Evolutionary conservation across 805 yeast species (phyloP).

Genomic region (Zygoascus biomembranicola): DNA sequence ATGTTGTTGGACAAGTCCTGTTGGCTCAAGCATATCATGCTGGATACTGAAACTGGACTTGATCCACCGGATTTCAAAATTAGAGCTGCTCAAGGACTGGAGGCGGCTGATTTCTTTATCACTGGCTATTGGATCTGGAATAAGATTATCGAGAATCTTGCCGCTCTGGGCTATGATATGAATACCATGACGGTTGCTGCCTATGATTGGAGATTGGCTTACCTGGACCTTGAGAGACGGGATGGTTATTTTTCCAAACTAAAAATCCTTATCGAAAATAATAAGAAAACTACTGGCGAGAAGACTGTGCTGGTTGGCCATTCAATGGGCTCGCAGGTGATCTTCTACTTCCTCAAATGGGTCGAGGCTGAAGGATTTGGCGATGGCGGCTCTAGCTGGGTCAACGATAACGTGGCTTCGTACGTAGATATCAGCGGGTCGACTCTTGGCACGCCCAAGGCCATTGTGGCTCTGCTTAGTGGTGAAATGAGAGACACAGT

Average conservation of each 20-base stretch:
- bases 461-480: slow-evolving; percentile 82
- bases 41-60: slow-evolving; percentile 85
- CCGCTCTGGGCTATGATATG: slow-evolving; percentile 91
- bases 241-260: slow-evolving; percentile 79
- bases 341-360: slow-evolving; percentile 89
- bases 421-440: slow-evolving; percentile 85
- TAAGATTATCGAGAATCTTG: slow-evolving; percentile 85
- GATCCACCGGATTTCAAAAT: slow-evolving; percentile 79
- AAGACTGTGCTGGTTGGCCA: slow-evolving; percentile 80
- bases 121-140: slow-evolving; percentile 99
- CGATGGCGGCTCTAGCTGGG: slow-evolving; percentile 88
- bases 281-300: slow-evolving; percentile 42
- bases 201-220: slow-evolving; percentile 94
- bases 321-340: slow-evolving; percentile 93
- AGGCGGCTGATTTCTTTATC: slow-evolving; percentile 91
- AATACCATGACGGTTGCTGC: slow-evolving; percentile 85
- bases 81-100: slow-evolving; percentile 93
- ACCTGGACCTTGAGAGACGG: slow-evolving; percentile 76
- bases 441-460: slow-evolving; percentile 89
- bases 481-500: slow-evolving; percentile 99
- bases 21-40: slow-evolving; percentile 86
- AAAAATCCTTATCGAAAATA: slow-evolving; percentile 63
- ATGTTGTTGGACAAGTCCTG: slow-evolving; percentile 89
- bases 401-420: slow-evolving; percentile 72
- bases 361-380: slow-evolving; percentile 88